These are phyloP conservation scores for Apiospora koreana DNA, from an alignment of 2,329 filamentous ascomycete genomes.

Conservation along the genomic window DNA sequence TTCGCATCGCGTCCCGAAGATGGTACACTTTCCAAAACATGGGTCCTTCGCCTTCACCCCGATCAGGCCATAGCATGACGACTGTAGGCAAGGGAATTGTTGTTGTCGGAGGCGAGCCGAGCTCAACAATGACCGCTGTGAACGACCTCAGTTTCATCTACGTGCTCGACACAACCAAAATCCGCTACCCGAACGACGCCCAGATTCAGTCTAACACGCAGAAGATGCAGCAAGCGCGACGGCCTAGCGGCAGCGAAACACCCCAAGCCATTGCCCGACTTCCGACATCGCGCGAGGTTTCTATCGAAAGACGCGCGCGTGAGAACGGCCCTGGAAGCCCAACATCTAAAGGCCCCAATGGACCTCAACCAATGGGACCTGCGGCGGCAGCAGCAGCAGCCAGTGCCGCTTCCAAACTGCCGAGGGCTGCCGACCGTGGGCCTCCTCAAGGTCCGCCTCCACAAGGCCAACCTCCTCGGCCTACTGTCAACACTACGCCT, in stretches of 20 bases:
- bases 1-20: constrained; percentile 71
- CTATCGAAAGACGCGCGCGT: constrained; percentile 47
- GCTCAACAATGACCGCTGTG: constrained; percentile 77
- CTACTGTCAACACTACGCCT: constrained; percentile 40
- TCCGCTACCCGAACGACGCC: constrained; percentile 86
- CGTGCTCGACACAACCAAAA: constrained; percentile 91
- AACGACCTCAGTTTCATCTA: constrained; percentile 88
- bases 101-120: constrained; percentile 91
- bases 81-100: constrained; percentile 90
- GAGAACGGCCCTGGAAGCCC: constrained; percentile 28
- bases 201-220: constrained; percentile 42
- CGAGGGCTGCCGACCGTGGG: constrained; percentile 38
- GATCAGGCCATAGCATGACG: constrained; percentile 98
- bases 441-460: constrained; percentile 53
- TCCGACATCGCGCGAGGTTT: constrained; percentile 50
- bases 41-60: constrained; percentile 90
- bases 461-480: constrained; percentile 55
- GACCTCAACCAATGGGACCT: neutral
- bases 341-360: constrained; percentile 32
- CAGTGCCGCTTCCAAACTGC: constrained; percentile 40
- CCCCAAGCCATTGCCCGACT: constrained; percentile 31
- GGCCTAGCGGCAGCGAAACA: constrained; percentile 42
- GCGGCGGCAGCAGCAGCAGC: constrained; percentile 17
- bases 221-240: constrained; percentile 40
- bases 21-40: constrained; percentile 99